A percentile compares a stretch with the other conserved stretches of the same genome.
Conservation (phyloP, 2,329 filamentous ascomycete genomes). For the Celoporthe dispersa region DNA sequence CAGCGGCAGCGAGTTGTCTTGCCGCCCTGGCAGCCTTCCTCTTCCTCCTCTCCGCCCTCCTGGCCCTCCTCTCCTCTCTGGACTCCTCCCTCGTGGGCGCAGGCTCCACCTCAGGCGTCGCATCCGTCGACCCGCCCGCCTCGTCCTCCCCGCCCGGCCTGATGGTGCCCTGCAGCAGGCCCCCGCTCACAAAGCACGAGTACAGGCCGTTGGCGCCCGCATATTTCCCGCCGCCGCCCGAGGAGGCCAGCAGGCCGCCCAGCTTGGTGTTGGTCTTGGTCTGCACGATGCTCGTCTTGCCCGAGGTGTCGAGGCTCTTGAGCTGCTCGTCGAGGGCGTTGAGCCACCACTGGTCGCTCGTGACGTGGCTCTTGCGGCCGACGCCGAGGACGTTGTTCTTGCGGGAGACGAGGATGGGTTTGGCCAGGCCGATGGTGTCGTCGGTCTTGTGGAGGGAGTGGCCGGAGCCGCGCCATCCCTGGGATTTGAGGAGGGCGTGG, state of each 20-base stretch:
- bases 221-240: slow-evolving; percentile 55
- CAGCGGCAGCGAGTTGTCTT: slow-evolving; percentile 12
- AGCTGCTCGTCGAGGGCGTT: slow-evolving; percentile 91
- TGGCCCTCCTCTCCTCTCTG: slow-evolving; percentile 41
- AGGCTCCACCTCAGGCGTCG: slow-evolving; percentile 35
- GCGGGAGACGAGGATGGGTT: slow-evolving; percentile 80
- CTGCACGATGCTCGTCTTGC: slow-evolving; percentile 60
- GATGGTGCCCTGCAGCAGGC: slow-evolving; percentile 75
- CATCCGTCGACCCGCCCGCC: slow-evolving; percentile 35
- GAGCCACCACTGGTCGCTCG: slow-evolving; percentile 93
- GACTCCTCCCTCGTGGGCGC: slow-evolving; percentile 35
- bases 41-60: slow-evolving; percentile 41
- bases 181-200: slow-evolving; percentile 82
- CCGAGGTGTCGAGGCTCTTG: slow-evolving; percentile 73
- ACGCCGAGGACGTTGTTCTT: slow-evolving; percentile 83
- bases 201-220: slow-evolving; percentile 72
- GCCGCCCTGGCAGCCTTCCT: slow-evolving; percentile 36
- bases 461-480: slow-evolving; percentile 89
- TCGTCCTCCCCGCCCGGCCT: slow-evolving; percentile 34
- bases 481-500: slow-evolving; percentile 77
- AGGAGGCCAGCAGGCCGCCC: slow-evolving; percentile 55
- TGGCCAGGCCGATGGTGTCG: slow-evolving; percentile 76
- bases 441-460: slow-evolving; percentile 81
- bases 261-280: slow-evolving; percentile 52
- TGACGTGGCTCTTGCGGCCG: slow-evolving; percentile 72